These are phyloP conservation scores for Lablab purpureus DNA, from an alignment of 306 rosid species.

Conservation along the genomic window DNA sequence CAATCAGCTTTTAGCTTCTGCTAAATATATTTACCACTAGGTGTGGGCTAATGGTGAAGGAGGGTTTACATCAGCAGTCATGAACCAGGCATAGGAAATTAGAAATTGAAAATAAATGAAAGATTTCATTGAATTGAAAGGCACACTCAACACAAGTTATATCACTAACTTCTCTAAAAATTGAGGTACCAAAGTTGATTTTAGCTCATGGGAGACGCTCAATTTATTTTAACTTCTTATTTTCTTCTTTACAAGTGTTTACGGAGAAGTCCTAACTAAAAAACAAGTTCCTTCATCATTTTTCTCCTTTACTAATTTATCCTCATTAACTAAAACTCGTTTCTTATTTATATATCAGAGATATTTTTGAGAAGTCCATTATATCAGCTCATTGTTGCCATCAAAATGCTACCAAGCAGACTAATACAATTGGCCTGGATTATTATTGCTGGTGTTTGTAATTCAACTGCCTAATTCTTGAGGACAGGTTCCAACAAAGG, in stretches of 20 bases:
- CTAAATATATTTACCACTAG: background rate
- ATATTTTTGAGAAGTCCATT: background rate
- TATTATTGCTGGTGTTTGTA: background rate
- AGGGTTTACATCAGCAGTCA: background rate
- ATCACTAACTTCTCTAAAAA: background rate
- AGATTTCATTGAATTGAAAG: background rate
- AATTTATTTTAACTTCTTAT: too few species aligned
- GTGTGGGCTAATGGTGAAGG: background rate
- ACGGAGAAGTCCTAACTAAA: background rate
- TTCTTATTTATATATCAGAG: background rate
- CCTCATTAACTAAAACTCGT: background rate
- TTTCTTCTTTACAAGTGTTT: background rate
- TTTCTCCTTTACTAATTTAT: slow-evolving; percentile 10
- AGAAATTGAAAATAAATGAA: background rate
- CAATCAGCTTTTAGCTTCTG: slow-evolving; percentile 6
- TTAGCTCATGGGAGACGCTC: background rate
- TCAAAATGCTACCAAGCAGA: background rate
- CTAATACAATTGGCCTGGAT: background rate
- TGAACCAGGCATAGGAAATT: background rate
- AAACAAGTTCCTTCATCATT: background rate
- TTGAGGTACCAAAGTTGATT: background rate
- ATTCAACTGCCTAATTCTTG: background rate
- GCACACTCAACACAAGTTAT: too few species aligned
- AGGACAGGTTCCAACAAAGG: background rate
- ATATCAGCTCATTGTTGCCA: background rate